Evolutionary conservation across 202 grass and related monocot species (phyloP), one percentile per base, ranked within the genome.

Genomic region (Cymbopogon flexuosus): DNA sequence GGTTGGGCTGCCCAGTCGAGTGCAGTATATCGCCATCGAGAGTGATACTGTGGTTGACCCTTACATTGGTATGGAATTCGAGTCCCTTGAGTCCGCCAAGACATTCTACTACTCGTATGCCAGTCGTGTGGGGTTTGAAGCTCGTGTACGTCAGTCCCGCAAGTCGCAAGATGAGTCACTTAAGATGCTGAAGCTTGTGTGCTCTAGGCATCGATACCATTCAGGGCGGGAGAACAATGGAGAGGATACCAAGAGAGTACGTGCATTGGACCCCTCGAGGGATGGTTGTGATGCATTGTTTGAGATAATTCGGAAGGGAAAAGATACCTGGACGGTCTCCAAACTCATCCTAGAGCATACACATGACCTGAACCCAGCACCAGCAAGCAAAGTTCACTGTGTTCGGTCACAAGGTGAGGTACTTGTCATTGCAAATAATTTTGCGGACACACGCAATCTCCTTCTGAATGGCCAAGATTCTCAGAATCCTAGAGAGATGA

Each of bases 101-200:
- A 94, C 94, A 70, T 97, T 94, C 72, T 97, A 97, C 83, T 97
- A 97, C 89, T 92, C 90, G 0, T 97, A 94, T 84, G 94, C 94
- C 22, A 86, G 89, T 66, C 94, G 94, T 51, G 58, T 86, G 21
- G 91, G 94, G 33, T 97, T 97, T 69, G 94, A 97, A 89, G 91
- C 84, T 64, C 94, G 94, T 11, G 88, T 97, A 6, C 89, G 94
- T 22, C 89, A 94, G 71, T 97, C 94, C 29, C 87, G 94, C 19
- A 89, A 91, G 46, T 97, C 94, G 0, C 90, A 94, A 9, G 94
- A 92, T 71, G 92, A 94, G 57, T 89, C 92, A 51, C 81, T 94
- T 54, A 97, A 97, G 86, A 97, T 97, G 94, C 73, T 97, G 68
- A 97, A 97, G 78, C 94, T 97, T 65, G 94, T 97, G 76, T 97